Evolutionary conservation across 2,329 filamentous ascomycete species (phyloP).

Genomic region (Epichloe sp.): DNA sequence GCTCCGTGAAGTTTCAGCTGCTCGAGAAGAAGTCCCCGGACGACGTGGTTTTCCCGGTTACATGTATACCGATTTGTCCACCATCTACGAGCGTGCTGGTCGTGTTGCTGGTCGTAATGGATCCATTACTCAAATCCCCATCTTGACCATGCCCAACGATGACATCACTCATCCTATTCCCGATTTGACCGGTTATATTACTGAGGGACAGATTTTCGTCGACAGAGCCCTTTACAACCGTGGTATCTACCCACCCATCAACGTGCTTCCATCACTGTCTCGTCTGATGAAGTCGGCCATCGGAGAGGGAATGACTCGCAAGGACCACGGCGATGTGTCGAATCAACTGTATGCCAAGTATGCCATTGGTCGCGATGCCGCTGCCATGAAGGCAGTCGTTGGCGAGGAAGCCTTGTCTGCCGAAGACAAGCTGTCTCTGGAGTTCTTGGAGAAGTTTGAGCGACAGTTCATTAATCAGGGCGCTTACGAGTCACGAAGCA

Average conservation of each 20-base stretch:
- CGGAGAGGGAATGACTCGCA: slow-evolving; percentile 89
- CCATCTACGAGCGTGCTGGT: slow-evolving; percentile 97
- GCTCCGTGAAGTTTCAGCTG: slow-evolving; percentile 94
- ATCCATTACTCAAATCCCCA: slow-evolving; percentile 97
- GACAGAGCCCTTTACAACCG: slow-evolving; percentile 91
- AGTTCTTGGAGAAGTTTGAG: slow-evolving; percentile 98
- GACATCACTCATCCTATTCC: slow-evolving; percentile 99
- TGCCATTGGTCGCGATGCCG: slow-evolving; percentile 94
- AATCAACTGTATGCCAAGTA: slow-evolving; percentile 99
- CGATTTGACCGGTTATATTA: slow-evolving; percentile 97
- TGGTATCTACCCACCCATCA: slow-evolving; percentile 97
- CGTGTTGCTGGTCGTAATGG: slow-evolving; percentile 95
- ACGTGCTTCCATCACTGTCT: slow-evolving; percentile 92
- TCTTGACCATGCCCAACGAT: slow-evolving; percentile 99
- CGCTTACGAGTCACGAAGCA: slow-evolving; percentile 79
- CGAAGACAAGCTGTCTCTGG: slow-evolving; percentile 94
- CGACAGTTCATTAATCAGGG: slow-evolving; percentile 87
- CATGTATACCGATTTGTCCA: slow-evolving; percentile 99
- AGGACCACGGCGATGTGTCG: slow-evolving; percentile 95
- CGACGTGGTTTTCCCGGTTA: slow-evolving; percentile 99
- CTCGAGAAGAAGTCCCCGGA: slow-evolving; percentile 96
- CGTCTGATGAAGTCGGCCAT: slow-evolving; percentile 99
- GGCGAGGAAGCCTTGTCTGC: slow-evolving; percentile 92
- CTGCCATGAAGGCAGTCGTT: slow-evolving; percentile 98
- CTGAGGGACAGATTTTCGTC: slow-evolving; percentile 95